Percentiles rank a stretch among this genome's conserved stretches.
These are phyloP conservation scores for Cladobotryum protrusum DNA, from an alignment of 2,329 filamentous ascomycete species.

Conservation along the genomic window DNA sequence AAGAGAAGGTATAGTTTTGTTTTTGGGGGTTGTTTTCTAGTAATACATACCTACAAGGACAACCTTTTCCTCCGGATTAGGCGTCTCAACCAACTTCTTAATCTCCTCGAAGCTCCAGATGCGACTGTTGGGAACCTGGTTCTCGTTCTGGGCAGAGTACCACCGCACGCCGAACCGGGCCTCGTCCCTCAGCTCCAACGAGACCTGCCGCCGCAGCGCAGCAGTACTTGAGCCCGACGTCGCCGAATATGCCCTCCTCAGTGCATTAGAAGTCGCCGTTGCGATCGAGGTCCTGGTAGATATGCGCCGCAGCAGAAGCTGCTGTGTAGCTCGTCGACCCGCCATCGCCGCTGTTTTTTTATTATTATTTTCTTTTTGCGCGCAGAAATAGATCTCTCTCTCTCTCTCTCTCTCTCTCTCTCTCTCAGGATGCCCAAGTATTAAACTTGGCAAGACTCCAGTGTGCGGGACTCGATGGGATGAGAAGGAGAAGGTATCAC, in stretches of 20 bases:
- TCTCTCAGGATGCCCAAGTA: no score
- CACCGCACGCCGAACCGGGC: slow-evolving; percentile 10
- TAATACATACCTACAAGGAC: slow-evolving; percentile 42
- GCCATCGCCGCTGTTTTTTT: background rate
- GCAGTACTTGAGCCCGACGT: background rate
- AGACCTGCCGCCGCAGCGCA: background rate
- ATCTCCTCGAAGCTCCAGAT: slow-evolving; percentile 39
- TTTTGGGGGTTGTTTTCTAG: no score
- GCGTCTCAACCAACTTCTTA: slow-evolving; percentile 8
- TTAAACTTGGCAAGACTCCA: no score
- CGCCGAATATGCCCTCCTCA: background rate
- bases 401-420: no score
- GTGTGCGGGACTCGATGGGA: no score
- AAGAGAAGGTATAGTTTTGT: no score
- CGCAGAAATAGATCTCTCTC: no score
- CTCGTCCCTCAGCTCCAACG: background rate
- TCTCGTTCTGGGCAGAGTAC: slow-evolving; percentile 20
- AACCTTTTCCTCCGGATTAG: slow-evolving; percentile 19
- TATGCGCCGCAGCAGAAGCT: slow-evolving; percentile 6
- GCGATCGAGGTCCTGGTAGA: background rate
- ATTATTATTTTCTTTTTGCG: background rate
- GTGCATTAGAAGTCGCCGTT: background rate
- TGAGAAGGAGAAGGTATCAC: no score
- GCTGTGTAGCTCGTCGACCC: slow-evolving; percentile 1
- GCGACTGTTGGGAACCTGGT: slow-evolving; percentile 20